Base-by-base conservation (phyloP, 306 rosid genomes). In the Cicer pinnatifidum region DNA sequence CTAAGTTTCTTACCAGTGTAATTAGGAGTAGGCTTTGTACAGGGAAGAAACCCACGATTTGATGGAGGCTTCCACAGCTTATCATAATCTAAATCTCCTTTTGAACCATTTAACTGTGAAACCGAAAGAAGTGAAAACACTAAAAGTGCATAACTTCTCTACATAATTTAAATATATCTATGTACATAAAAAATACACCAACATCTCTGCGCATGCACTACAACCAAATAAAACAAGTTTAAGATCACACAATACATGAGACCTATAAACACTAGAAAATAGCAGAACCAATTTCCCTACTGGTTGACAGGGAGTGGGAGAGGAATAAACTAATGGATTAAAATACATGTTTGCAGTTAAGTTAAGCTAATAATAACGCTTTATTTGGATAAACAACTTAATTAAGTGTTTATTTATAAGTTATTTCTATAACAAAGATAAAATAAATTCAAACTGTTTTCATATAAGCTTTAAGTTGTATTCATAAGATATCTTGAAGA, bases 51-150 rank as follows among this genome's bases (percentile, higher is more conserved):
- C 75, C 91, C 85, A 6, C 87, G 91, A 78, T 87, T 94, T 8
- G 89, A 79, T 23, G 97, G 92, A 78, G 84, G 89, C 81, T 88
- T 91, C 99, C 99, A 94, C 75, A 94, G 83, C 87, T 85, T 94
- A 75, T 88, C 89, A 9, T 69, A 62, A 57, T 73, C 88, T 44
- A 80, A 81, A 73, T 20, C 44, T 79, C 74, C 71, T 76, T 80
- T 77, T 50, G 86, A 75, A 70, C 77, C 73, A 59, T 76, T 84
- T 71, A 84, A 85, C 97, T 88, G 83, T 80, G 83, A 85, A 78
- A 45, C 80, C 68, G 59, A 79, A 84, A 82, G 64, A 83, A 82
- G 86, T 80, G 76, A 86, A 79, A 86, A 84, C 67, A 81, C 59
- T 81, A 79, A 84, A 78, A 59, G 76, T 35, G 77, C 83, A 83